A percentile compares a stretch with the other conserved stretches of the same genome.
These are phyloP conservation scores for Colletotrichum paranaense DNA, from an alignment of 2,329 filamentous ascomycete genomes.

Conservation along the genomic window DNA sequence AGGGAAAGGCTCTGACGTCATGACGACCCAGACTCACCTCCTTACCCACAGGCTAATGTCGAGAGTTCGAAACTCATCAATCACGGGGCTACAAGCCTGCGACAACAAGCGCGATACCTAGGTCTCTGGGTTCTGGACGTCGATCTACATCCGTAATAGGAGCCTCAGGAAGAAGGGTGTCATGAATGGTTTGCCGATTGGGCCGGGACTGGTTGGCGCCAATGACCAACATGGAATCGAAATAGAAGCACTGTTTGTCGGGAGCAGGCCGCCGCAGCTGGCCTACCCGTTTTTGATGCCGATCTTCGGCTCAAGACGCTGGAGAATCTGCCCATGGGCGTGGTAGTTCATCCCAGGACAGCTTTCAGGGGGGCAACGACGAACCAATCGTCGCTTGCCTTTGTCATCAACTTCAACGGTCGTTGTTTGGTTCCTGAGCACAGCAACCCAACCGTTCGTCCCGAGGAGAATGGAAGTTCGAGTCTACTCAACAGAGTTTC, in stretches of 20 bases:
- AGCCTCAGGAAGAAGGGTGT: not conserved
- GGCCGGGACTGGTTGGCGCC: not conserved
- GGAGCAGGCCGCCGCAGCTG: constrained; percentile 1
- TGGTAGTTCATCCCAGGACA: constrained; percentile 25
- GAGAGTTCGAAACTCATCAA: constrained; percentile 25
- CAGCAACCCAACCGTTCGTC: constrained; percentile 1
- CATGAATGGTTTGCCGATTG: not conserved
- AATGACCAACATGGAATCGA: not conserved
- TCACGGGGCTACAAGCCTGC: not conserved
- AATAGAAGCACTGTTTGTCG: not conserved
- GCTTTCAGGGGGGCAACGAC: not conserved
- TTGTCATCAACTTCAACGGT: constrained; percentile 1
- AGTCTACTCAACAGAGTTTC: not conserved
- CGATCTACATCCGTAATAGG: not conserved
- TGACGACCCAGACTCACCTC: constrained; percentile 11
- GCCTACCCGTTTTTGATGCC: constrained; percentile 6
- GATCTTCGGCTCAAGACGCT: constrained; percentile 10
- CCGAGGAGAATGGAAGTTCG: not conserved
- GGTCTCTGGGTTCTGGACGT: not conserved
- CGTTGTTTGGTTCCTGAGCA: not conserved
- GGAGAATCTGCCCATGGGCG: constrained; percentile 6
- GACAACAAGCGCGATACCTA: constrained; percentile 2
- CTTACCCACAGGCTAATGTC: constrained; percentile 28
- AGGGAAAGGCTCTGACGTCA: constrained; percentile 28
- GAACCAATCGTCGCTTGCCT: constrained; percentile 1